Evolutionary conservation across 1,284 basidiomycete species (phyloP).

Genomic region (Tilletia setariae): DNA sequence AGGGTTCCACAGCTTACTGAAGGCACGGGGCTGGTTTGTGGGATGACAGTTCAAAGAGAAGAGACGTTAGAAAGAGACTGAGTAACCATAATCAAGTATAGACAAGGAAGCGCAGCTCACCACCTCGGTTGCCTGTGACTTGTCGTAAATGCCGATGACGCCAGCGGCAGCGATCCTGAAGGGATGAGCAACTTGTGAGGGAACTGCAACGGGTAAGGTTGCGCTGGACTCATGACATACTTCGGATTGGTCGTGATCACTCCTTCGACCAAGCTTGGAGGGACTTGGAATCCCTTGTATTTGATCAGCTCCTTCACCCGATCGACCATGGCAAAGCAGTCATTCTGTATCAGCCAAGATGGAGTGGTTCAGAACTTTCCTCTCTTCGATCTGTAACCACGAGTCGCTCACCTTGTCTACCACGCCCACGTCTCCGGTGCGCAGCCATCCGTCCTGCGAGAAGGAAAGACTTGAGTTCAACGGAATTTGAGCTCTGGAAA

Average conservation of each 20-base stretch:
- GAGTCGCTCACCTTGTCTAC: conserved; percentile 16
- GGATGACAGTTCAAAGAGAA: not conserved
- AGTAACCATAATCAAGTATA: not conserved
- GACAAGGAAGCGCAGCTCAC: not conserved
- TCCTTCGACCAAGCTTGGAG: conserved; percentile 46
- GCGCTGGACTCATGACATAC: too few relatives aligned
- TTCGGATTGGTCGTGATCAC: conserved; percentile 19
- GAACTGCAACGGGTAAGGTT: conserved; percentile 17
- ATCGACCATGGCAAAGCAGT: conserved; percentile 44
- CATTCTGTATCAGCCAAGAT: conserved; percentile 12
- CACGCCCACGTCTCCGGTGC: conserved; percentile 45
- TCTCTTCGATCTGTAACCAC: not conserved
- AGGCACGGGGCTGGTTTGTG: not conserved
- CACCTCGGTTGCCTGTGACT: conserved; percentile 32
- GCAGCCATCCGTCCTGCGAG: conserved; percentile 38
- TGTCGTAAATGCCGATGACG: conserved; percentile 37
- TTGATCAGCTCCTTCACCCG: conserved; percentile 50
- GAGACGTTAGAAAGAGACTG: not conserved
- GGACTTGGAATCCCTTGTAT: conserved; percentile 50
- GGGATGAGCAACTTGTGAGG: conserved; percentile 15
- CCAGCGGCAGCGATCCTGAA: conserved; percentile 34
- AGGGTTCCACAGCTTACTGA: not conserved
- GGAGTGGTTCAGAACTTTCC: not conserved
- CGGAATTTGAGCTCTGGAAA: not conserved
- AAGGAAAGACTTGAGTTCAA: not conserved